phyloP scores from a whole-genome alignment of 805 yeast species.

The Metschnikowia bowlesiae region DNA sequence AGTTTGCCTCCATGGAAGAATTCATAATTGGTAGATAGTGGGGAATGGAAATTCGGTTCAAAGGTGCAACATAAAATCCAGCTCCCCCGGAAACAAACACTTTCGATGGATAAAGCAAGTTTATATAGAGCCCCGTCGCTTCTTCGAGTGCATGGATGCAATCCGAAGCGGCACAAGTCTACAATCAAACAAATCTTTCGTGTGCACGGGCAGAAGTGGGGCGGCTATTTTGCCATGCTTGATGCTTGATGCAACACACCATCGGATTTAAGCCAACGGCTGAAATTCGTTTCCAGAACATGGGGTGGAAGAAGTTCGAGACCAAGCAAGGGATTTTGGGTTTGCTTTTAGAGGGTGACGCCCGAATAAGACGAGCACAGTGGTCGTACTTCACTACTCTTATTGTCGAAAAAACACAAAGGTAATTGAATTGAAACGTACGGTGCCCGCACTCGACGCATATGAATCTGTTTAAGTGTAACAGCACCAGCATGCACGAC shows the following conservation, averaged over 20 bases:
- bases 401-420: not conserved
- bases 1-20: not conserved
- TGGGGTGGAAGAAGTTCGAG: not conserved
- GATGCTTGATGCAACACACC: conserved; percentile 2
- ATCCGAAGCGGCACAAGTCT: not conserved
- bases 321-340: not conserved
- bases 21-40: not conserved
- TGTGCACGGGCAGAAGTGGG: conserved; percentile 1
- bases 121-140: not conserved
- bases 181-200: not conserved
- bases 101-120: not conserved
- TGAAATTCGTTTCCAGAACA: not conserved
- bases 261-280: not conserved
- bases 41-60: not conserved
- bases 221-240: not conserved
- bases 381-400: not conserved
- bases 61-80: not conserved
- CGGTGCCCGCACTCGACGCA: not conserved
- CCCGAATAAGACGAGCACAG: not conserved
- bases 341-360: not conserved
- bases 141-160: not conserved
- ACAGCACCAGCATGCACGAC: not conserved
- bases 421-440: not conserved
- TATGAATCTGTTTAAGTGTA: not conserved
- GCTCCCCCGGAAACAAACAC: not conserved